phyloP scores from a whole-genome alignment of 768 basidiomycete genomes.

The Lactarius akahatsu region DNA sequence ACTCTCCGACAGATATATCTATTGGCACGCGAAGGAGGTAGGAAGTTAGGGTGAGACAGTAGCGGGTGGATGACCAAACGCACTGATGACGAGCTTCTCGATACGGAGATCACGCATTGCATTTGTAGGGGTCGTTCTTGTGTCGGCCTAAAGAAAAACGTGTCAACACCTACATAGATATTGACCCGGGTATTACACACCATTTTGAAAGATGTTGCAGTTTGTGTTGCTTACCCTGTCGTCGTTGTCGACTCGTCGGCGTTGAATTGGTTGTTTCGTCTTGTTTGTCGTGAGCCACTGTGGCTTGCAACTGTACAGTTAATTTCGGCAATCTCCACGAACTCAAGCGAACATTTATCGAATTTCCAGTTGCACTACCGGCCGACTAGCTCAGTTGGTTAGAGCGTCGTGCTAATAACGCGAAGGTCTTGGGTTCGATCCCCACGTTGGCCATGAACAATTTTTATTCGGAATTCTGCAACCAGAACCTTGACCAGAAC shows the following conservation, averaged over 20 bases:
- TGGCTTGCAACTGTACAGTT: conserved; percentile 8
- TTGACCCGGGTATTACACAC: neutral
- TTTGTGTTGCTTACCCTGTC: neutral
- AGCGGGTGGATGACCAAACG: conserved; percentile 40
- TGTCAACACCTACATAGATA: neutral
- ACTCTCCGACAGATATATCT: conserved; percentile 99
- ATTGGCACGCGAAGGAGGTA: conserved; percentile 12
- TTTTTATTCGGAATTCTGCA: neutral
- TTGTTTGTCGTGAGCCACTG: neutral
- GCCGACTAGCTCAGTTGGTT: conserved; percentile 94
- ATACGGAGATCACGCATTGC: conserved; percentile 96
- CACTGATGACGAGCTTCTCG: conserved; percentile 99
- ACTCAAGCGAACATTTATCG: neutral
- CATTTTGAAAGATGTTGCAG: neutral
- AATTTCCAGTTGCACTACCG: conserved; percentile 29
- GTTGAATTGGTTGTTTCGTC: neutral
- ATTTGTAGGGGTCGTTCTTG: conserved; percentile 86
- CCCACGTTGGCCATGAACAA: conserved; percentile 32
- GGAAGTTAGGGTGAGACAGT: conserved; percentile 17
- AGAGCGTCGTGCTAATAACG: conserved; percentile 85
- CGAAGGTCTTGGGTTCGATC: conserved; percentile 36
- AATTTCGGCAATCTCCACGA: neutral
- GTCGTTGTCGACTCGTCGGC: neutral
- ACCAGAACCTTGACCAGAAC: too few relatives aligned
- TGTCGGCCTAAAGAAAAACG: conserved; percentile 60